Evolutionary conservation across 2,329 filamentous ascomycete genomes (phyloP), one percentile per base, ranked within the genome.

Genomic region (Colletotrichum echinochloae): DNA sequence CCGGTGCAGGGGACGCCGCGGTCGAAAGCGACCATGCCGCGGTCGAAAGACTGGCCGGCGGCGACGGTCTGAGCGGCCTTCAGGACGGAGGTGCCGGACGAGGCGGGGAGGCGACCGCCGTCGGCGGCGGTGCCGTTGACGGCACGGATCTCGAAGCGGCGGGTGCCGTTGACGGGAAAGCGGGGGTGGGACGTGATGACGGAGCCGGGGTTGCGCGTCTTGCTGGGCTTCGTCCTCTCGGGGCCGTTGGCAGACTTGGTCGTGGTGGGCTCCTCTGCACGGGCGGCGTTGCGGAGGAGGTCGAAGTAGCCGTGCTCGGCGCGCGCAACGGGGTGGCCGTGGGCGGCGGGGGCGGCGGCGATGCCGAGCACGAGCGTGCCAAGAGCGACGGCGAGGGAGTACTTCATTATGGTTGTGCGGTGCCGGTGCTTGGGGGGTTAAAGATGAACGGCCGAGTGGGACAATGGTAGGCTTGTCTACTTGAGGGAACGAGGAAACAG

Each of bases 1-100:
- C 76, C 82, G n/a, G 74, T 79, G 77, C 84, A 86, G 49, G 76
- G 77, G 33, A 78, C 77, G 5, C 82, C 81, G 46, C 81, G 82
- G 68, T 83, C 82, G 62, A 80, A 83, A 55, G 74, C 55, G 55
- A 66, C 74, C 56, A 77, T 75, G 12, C 74, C 73, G 35, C 77
- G 78, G 11, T 79, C 78, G 20, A 79, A 79, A 54, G 72, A n/a
- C 49, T 74, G 54, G 11, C 78, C 77, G 11, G 78, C 77, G 23
- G 69, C 63, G 35, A 80, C 74, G 64, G 74, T 77, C 61, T 80
- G 71, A 30, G 68, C 66, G 28, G 60, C 63, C 44, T 64, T 70
- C 66, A 74, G 74, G 28, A 74, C 74, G 18, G 74, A 74, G 49
- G 70, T 73, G 14, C 77, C 76, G 64, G 75, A 73, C 30, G 75